Base-by-base conservation (phyloP, 139 green algal species). In the Closterium sp. region DNA sequence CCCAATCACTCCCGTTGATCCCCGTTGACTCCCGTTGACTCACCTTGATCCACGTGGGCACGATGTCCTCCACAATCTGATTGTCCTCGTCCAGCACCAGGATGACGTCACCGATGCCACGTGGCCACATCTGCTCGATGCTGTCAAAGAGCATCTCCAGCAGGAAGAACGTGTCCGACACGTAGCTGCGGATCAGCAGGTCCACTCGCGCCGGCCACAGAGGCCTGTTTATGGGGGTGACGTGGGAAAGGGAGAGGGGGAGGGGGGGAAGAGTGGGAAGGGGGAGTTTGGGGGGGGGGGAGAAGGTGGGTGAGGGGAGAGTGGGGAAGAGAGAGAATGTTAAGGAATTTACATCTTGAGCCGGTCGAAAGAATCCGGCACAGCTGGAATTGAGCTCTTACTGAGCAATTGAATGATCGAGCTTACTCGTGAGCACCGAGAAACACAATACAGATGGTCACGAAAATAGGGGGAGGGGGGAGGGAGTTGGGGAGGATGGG, bases 71-170 rank as follows among this genome's bases (percentile, higher is more conserved):
- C 28, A 87, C 85, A 9, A 87, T 87, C n/a, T 87, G 28, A 27
- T 87, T 87, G 85, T 31, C 85, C 22, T 87, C 28, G 85, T 87
- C 85, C 85, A 87, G n/a, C 28, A 87, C 85, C 28, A 87, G 85
- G 28, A 87, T 31, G 28, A 87, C 28, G 85, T 87, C 85, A 31
- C 85, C 85, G 3, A 87, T 31, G 85, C 28, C 28, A 32, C 28
- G n/a, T 30, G 85, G 85, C 85, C 85, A 87, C 85, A 87, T 28
- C 85, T 87, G 85, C n/a, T 87, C 85, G 85, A 87, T 87, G 85
- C 28, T 32, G 28, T 87, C 28, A 27, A 87, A 87, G 19, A 87
- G 85, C 85, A 87, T 87, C 85, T 87, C 85, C 28, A 87, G 85
- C 85, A 87, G 5, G n/a, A 87, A 87, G n/a, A 87, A 87, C 85